Base-by-base conservation (phyloP, 768 basidiomycete genomes). In the Auriscalpium microsporum region DNA sequence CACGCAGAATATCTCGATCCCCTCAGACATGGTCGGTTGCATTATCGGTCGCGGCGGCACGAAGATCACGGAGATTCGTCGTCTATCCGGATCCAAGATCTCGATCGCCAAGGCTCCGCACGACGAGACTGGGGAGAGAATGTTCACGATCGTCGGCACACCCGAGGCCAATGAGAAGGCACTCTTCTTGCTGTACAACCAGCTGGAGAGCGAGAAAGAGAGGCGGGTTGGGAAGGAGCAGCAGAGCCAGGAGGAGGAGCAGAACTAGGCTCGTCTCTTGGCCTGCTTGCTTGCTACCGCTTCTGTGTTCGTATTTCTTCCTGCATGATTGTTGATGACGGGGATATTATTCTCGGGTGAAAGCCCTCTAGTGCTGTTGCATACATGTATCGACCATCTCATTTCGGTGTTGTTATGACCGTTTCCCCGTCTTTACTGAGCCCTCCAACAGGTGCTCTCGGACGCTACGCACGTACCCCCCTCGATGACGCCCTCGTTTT, bases 51-150 rank as follows among this genome's bases (percentile, higher is more conserved):
- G 94, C 61, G 91, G 87, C 69, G 95, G 95, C 34, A 89, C 91
- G 62, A 98, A 98, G 80, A 99, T 99, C 65, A 98, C 95, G 52
- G 96, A 99, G 72, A 99, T 99, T 68, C 90, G 96, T 64, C 90
- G 95, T 56, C 83, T 98, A 46, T 96, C 93, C 58, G 96, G 96
- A 42, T 95, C 91, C 64, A 93, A 94, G 75, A 99, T 99, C 69
- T 92, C 89, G 54, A 99, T 99, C 66, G 96, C 96, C 62, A 99
- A 99, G 73, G 87, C 90, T 49, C 93, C 96, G n/a, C 96, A 98
- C 67, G 96, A 98, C 65, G 96, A 98, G 66, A 94, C 94, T 44
- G 96, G 95, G 65, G 96, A 99, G 76, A 81, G 96, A 62, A 97
- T 99, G 95, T 99, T 99, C 76, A 93, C 96, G 58, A 98, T 99